These are phyloP conservation scores for Mycosphaerella sp. DNA, from an alignment of 2,329 filamentous ascomycete genomes.

Conservation along the genomic window DNA sequence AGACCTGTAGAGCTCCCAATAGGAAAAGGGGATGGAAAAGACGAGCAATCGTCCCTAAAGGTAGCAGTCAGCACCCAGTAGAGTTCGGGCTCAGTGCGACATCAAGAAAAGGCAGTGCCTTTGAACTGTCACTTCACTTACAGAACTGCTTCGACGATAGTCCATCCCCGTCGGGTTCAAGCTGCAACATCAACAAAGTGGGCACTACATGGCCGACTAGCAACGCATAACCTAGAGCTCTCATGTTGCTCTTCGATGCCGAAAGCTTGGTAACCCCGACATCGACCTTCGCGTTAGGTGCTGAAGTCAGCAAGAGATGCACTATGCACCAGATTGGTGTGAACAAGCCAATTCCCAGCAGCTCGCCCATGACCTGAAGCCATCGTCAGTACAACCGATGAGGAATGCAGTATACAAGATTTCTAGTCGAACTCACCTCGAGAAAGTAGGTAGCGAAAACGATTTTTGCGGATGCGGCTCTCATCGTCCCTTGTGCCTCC, in stretches of 20 bases:
- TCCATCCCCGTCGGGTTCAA: constrained; percentile 17
- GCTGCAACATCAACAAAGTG: constrained; percentile 20
- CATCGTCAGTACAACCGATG: too few species aligned
- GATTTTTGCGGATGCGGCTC: constrained; percentile 1
- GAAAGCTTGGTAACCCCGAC: constrained; percentile 4
- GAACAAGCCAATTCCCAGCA: constrained; percentile 21
- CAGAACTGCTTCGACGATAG: constrained; percentile 19
- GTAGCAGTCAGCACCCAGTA: too few species aligned
- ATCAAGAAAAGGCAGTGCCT: too few species aligned
- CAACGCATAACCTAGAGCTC: constrained; percentile 20
- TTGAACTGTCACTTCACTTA: too few species aligned
- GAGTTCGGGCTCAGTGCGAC: too few species aligned
- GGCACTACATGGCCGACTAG: constrained; percentile 21
- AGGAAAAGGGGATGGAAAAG: constrained; percentile 24
- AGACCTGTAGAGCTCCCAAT: constrained; percentile 4
- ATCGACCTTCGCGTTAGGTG: constrained; percentile 6
- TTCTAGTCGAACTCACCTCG: background rate
- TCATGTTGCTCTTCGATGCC: constrained; percentile 6
- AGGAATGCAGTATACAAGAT: too few species aligned
- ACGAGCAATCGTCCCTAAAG: constrained; percentile 16
- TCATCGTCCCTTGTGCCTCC: constrained; percentile 17
- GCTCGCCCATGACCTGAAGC: constrained; percentile 17
- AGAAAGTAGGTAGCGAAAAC: constrained; percentile 19
- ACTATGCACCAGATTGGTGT: constrained; percentile 22
- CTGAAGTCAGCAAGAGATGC: constrained; percentile 16